Percentiles rank a stretch among this genome's conserved stretches.
Conservation (phyloP, 768 basidiomycete species). For the Boletus speciosus region DNA sequence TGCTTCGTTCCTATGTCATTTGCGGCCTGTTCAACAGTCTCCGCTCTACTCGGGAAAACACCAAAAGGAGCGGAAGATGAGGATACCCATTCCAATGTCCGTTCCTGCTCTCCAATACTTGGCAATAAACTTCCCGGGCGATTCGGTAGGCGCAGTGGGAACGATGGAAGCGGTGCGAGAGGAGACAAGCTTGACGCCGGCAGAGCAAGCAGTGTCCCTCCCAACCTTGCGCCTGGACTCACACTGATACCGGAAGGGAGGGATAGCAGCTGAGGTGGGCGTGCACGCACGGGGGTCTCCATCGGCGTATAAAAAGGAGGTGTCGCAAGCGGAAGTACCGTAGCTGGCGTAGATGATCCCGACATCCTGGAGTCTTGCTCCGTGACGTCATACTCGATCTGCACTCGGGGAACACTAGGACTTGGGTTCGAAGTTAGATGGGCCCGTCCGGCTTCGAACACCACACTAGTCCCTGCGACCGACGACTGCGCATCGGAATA, state of each 20-base stretch:
- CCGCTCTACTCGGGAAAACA: neutral
- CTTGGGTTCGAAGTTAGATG: neutral
- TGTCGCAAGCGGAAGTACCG: slow-evolving; percentile 18
- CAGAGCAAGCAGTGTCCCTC: slow-evolving; percentile 6
- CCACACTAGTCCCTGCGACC: neutral
- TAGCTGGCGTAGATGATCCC: slow-evolving; percentile 20
- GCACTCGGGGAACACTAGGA: slow-evolving; percentile 16
- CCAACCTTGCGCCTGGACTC: slow-evolving; percentile 1
- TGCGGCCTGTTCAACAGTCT: neutral
- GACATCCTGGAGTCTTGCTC: slow-evolving; percentile 22
- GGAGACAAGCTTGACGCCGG: neutral
- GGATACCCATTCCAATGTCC: neutral
- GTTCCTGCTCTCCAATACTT: slow-evolving; percentile 13
- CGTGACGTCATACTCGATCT: slow-evolving; percentile 20
- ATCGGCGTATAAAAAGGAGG: slow-evolving; percentile 29
- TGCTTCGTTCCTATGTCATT: neutral
- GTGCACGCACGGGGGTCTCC: slow-evolving; percentile 19
- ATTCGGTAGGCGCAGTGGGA: slow-evolving; percentile 19
- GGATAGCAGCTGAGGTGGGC: slow-evolving; percentile 5
- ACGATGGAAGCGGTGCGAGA: slow-evolving; percentile 9
- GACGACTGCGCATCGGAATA: slow-evolving; percentile 7
- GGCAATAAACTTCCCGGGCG: slow-evolving; percentile 12
- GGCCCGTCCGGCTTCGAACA: neutral
- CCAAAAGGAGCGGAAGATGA: neutral
- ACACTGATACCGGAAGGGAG: neutral